Conservation (phyloP, 352 stramenopile species). For the Phytophthora fragariaefolia region DNA sequence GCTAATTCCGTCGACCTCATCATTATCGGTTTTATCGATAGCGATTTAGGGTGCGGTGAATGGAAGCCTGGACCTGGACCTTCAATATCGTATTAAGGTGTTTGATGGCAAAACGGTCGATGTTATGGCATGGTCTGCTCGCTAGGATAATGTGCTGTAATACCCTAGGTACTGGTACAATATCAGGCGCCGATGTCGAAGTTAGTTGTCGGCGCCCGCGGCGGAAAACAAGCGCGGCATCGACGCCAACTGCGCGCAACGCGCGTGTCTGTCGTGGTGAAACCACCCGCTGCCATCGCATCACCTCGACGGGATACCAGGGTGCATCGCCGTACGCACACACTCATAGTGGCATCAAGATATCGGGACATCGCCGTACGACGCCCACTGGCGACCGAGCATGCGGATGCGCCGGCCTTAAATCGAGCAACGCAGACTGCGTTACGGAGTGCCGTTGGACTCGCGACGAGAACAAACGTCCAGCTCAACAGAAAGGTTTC, state of each 20-base stretch:
- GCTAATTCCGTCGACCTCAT: too few relatives aligned
- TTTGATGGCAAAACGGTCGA: too few relatives aligned
- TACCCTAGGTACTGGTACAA: not conserved
- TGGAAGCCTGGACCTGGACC: too few relatives aligned
- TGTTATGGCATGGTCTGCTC: too few relatives aligned
- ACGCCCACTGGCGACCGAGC: slow-evolving; percentile 12
- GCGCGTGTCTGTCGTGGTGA: not conserved
- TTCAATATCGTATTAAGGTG: too few relatives aligned
- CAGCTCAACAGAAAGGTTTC: not conserved
- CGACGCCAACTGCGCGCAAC: not conserved
- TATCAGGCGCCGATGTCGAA: not conserved
- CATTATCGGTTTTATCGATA: too few relatives aligned
- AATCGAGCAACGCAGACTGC: not conserved
- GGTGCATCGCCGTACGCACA: slow-evolving; percentile 26
- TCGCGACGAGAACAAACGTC: not conserved
- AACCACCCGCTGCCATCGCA: slow-evolving; percentile 18
- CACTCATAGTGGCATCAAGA: slow-evolving; percentile 23
- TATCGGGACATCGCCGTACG: slow-evolving; percentile 36
- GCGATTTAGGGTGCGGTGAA: too few relatives aligned
- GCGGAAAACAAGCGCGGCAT: not conserved
- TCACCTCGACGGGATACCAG: slow-evolving; percentile 2
- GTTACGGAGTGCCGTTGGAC: not conserved
- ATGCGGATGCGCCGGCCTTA: slow-evolving; percentile 14
- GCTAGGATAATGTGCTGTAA: too few relatives aligned
- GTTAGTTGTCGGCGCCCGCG: slow-evolving; percentile 4